Percentiles rank a stretch among this genome's conserved stretches.
phyloP scores from a whole-genome alignment of 2,329 filamentous ascomycete species.

The Fusarium proliferatum region DNA sequence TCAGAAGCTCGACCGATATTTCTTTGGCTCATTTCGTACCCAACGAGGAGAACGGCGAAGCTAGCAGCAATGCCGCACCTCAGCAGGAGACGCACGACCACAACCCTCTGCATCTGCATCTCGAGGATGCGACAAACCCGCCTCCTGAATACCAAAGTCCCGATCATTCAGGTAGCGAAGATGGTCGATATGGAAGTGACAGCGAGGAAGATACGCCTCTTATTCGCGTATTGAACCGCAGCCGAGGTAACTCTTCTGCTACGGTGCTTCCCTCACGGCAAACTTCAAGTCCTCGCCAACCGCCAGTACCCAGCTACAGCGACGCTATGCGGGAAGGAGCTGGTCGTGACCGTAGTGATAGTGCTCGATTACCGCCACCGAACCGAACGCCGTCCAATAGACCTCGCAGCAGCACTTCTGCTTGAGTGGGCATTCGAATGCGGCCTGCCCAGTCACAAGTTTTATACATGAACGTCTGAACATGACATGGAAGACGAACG shows the following conservation, averaged over 20 bases:
- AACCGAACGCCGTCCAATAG: conserved; percentile 23
- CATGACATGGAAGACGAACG: conserved; percentile 16
- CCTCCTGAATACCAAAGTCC: conserved; percentile 80
- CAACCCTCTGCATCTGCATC: conserved; percentile 53
- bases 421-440: conserved; percentile 2
- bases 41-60: conserved; percentile 76
- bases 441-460: neutral
- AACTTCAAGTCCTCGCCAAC: conserved; percentile 48
- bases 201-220: conserved; percentile 67
- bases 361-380: conserved; percentile 37
- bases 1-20: conserved; percentile 94
- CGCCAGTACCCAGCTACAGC: conserved; percentile 86
- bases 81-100: conserved; percentile 49
- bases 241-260: conserved; percentile 61
- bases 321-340: conserved; percentile 72
- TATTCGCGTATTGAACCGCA: conserved; percentile 62
- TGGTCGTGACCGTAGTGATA: conserved; percentile 42
- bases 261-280: conserved; percentile 47
- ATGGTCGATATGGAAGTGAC: conserved; percentile 67
- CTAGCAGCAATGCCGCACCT: conserved; percentile 45
- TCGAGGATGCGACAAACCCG: conserved; percentile 69
- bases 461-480: conserved; percentile 1
- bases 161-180: conserved; percentile 69
- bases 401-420: conserved; percentile 36
- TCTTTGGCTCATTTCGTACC: conserved; percentile 87